Base-by-base conservation (phyloP, 179 eudicot species). In the Amaranthus tricolor region DNA sequence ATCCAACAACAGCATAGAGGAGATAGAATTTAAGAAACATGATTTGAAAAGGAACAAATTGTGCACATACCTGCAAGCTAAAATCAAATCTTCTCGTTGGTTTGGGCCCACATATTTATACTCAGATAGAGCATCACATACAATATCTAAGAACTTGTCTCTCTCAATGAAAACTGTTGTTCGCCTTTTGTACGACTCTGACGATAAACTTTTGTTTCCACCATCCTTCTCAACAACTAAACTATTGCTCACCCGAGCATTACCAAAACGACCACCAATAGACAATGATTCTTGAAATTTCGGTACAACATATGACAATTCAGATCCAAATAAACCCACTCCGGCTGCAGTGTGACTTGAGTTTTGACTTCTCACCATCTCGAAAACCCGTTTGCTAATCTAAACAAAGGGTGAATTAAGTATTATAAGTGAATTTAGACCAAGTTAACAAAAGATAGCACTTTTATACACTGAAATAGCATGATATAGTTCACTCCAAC, bases 381-480 rank as follows among this genome's bases (percentile, higher is more conserved):
- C 97, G 81, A 94, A 92, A 51, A 90, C 93, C 82, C 93, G 84
- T 82, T 84, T 86, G 88, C 98, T 94, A 63, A 94, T 94, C 98
- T 94, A 85, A 60, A 78, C 50, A 79, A 55, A 49, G 52, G 10
- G 9, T 44, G 11, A 63, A 19, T 8, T 44, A 12, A 21, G 47
- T 49, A 66, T 19, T 17, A n/a, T 8, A 40, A 65, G 15, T 20
- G 19, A 11, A 24, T 50, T 56, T 14, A 54, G 47, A 62, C 56
- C 70, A 61, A 47, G 71, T 54, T 6, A 74, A 48, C 49, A 14
- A 68, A 47, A 73, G 70, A 43, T 16, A 73, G 5, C n/a, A 40
- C 60, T 51, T 47, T 58, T 21, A 54, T 10, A 40, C 47, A 16
- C 5, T n/a, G 62, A 13, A 43, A 45, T 51, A 49, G 7, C 1